Evolutionary conservation across 192 early-diverging fungal genomes (phyloP).

Genomic region (Coemansia sp.): DNA sequence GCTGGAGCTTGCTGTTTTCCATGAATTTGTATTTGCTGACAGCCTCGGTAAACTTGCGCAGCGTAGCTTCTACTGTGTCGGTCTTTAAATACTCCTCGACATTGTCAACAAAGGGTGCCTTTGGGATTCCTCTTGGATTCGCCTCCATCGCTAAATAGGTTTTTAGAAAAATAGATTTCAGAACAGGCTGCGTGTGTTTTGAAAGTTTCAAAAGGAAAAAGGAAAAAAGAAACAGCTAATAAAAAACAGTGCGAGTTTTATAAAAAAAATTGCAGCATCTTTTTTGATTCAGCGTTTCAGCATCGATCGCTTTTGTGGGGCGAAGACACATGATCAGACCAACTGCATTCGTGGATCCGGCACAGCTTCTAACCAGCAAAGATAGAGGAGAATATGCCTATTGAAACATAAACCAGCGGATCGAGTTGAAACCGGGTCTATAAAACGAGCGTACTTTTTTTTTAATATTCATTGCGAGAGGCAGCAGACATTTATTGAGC

Average conservation of each 20-base stretch:
- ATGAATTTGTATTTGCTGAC: slow-evolving; percentile 97
- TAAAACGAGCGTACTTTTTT: not conserved
- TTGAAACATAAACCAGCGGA: too few relatives aligned
- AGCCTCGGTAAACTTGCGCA: slow-evolving; percentile 93
- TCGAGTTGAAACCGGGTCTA: too few relatives aligned
- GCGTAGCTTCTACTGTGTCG: slow-evolving; percentile 75
- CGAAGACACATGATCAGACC: slow-evolving; percentile 15
- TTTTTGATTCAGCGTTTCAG: not conserved
- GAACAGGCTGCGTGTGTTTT: too few relatives aligned
- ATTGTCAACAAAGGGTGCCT: slow-evolving; percentile 92
- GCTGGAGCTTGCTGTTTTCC: slow-evolving; percentile 87
- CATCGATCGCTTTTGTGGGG: slow-evolving; percentile 10
- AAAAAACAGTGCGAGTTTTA: not conserved
- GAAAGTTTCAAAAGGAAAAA: not conserved
- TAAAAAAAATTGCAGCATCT: not conserved
- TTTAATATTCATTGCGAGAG: too few relatives aligned
- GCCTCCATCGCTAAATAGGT: slow-evolving; percentile 49
- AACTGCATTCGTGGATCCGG: not conserved
- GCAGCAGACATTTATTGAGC: not conserved
- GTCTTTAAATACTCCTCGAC: slow-evolving; percentile 84
- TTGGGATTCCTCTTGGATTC: slow-evolving; percentile 94
- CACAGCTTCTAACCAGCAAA: not conserved
- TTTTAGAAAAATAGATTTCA: not conserved
- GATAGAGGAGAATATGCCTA: not conserved
- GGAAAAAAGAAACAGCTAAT: not conserved